Conservation (phyloP, 306 rosid genomes). For the Medicago lupulina region DNA sequence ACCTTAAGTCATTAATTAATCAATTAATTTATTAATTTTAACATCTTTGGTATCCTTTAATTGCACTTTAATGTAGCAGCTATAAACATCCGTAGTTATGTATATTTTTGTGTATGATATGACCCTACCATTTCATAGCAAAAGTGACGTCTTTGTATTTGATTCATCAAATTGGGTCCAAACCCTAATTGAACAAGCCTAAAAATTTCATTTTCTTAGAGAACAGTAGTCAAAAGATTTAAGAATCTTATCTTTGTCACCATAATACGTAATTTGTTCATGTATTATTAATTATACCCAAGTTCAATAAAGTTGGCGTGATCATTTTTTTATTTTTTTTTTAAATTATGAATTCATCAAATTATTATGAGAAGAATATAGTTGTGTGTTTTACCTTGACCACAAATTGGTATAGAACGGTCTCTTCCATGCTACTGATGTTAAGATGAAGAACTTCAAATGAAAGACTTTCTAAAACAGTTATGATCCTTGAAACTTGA, state of each 20-base stretch:
- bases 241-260: slow-evolving; percentile 19
- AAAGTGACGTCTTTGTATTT: neutral
- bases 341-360: neutral
- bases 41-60: too few relatives aligned
- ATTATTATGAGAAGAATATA: slow-evolving; percentile 15
- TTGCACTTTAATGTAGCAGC: too few relatives aligned
- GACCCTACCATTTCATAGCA: neutral
- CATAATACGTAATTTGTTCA: neutral
- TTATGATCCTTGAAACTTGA: slow-evolving; percentile 70
- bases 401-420: slow-evolving; percentile 81
- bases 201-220: neutral
- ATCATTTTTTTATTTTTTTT: neutral
- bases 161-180: slow-evolving; percentile 33
- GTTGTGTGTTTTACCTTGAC: slow-evolving; percentile 65
- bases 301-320: neutral
- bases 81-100: too few relatives aligned
- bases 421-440: slow-evolving; percentile 90
- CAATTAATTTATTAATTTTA: too few relatives aligned
- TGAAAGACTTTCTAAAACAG: slow-evolving; percentile 73
- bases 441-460: slow-evolving; percentile 91
- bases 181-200: slow-evolving; percentile 37
- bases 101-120: neutral
- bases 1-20: too few relatives aligned
- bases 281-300: neutral
- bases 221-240: neutral